phyloP scores from a whole-genome alignment of 75 land plant genomes.

The Cunninghamia lanceolata region DNA sequence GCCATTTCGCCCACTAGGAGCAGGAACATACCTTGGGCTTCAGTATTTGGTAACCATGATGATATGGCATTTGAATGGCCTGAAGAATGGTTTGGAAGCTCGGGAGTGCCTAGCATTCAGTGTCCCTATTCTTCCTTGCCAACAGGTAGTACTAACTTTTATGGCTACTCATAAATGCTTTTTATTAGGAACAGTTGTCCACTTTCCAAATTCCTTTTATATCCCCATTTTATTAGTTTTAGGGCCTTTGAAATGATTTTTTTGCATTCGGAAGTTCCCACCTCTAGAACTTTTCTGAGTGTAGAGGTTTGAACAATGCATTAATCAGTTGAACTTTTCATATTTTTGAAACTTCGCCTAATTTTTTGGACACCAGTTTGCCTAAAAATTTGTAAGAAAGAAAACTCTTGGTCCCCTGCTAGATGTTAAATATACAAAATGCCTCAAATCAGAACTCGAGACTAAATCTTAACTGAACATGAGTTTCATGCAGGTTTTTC shows the following conservation, averaged over 20 bases:
- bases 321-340: neutral
- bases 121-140: conserved; percentile 21
- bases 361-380: neutral
- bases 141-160: conserved; percentile 23
- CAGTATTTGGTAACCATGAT: conserved; percentile 95
- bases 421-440: no score
- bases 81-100: conserved; percentile 66
- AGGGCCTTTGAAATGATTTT: neutral
- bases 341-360: neutral
- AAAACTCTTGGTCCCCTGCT: neutral
- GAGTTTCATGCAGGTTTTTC: neutral
- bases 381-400: neutral
- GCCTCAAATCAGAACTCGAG: neutral
- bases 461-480: neutral
- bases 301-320: neutral
- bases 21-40: conserved; percentile 78
- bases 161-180: neutral
- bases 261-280: neutral
- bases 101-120: conserved; percentile 56
- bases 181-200: neutral
- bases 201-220: neutral
- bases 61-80: conserved; percentile 90
- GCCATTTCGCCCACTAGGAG: conserved; percentile 56
- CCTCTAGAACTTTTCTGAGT: neutral
- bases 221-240: neutral